A percentile compares a stretch with the other conserved stretches of the same genome.
Conservation (phyloP, 352 stramenopile species). For the Phytophthora pini region DNA sequence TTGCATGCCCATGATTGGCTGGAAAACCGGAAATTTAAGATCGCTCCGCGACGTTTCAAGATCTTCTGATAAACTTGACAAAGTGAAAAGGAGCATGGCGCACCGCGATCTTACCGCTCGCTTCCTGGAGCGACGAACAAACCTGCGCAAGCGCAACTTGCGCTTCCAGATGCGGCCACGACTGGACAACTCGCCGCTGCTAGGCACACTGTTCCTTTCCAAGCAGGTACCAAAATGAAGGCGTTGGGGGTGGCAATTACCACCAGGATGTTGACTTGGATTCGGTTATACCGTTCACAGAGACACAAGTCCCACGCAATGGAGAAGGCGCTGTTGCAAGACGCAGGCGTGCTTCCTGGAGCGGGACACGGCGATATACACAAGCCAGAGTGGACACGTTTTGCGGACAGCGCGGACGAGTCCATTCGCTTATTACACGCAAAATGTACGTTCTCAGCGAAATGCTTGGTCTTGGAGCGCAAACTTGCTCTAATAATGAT, state of each 20-base stretch:
- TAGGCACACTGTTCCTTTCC: constrained; percentile 55
- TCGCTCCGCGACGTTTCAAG: constrained; percentile 57
- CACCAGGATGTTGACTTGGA: constrained; percentile 2
- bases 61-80: constrained; percentile 28
- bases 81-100: constrained; percentile 45
- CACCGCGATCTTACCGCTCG: constrained; percentile 64
- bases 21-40: constrained; percentile 15
- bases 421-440: constrained; percentile 67
- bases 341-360: constrained; percentile 46
- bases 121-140: constrained; percentile 49
- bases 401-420: constrained; percentile 71
- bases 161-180: constrained; percentile 63
- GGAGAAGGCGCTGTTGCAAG: constrained; percentile 71
- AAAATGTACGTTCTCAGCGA: constrained; percentile 53
- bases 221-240: constrained; percentile 47
- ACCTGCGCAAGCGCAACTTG: constrained; percentile 63
- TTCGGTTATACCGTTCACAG: constrained; percentile 16
- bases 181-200: constrained; percentile 44
- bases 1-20: constrained; percentile 12
- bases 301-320: constrained; percentile 58
- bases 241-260: not conserved
- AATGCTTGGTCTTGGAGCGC: not conserved
- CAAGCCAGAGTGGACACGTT: constrained; percentile 69
- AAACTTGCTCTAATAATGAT: not conserved
- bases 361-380: constrained; percentile 40